Evolutionary conservation across 805 yeast genomes (phyloP).

Genomic region (Yamadazyma sp.): DNA sequence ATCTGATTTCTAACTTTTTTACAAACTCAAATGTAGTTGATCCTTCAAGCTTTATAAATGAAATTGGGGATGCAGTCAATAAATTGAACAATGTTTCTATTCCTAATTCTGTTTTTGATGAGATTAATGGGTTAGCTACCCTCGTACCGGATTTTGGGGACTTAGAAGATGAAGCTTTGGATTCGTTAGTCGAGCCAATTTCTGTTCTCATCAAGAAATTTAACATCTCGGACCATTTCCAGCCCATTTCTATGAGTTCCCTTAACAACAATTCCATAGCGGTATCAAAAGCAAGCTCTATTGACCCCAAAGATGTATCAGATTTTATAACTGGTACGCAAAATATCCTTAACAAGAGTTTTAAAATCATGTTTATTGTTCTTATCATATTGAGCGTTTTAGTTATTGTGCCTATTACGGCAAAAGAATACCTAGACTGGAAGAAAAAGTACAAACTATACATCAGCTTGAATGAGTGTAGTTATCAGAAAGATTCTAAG

Average conservation of each 20-base stretch:
- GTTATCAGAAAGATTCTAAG: neutral
- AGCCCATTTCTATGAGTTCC: constrained; percentile 30
- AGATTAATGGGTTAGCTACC: constrained; percentile 49
- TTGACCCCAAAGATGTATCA: constrained; percentile 1
- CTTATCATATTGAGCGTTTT: constrained; percentile 34
- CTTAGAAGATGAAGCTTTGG: constrained; percentile 58
- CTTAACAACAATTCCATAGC: constrained; percentile 15
- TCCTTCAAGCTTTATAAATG: constrained; percentile 34
- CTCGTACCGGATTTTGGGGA: constrained; percentile 64
- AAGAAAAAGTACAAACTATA: constrained; percentile 36
- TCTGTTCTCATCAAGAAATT: constrained; percentile 2
- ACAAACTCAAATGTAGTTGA: constrained; percentile 30
- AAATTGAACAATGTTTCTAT: constrained; percentile 59
- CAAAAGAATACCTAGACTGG: constrained; percentile 51
- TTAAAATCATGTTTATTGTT: constrained; percentile 38
- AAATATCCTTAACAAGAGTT: constrained; percentile 30
- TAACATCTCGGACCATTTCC: constrained; percentile 6
- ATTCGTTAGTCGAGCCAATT: constrained; percentile 56
- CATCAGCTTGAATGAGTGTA: constrained; percentile 10
- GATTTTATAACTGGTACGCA: neutral
- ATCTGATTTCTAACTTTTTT: constrained; percentile 43
- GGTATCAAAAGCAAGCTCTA: neutral
- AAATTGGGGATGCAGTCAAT: constrained; percentile 58
- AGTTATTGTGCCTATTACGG: constrained; percentile 43
- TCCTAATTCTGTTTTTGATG: constrained; percentile 60